Evolutionary conservation across 2,329 filamentous ascomycete species (phyloP), one percentile per base, ranked within the genome.

Genomic region (Trichoderma sp.): DNA sequence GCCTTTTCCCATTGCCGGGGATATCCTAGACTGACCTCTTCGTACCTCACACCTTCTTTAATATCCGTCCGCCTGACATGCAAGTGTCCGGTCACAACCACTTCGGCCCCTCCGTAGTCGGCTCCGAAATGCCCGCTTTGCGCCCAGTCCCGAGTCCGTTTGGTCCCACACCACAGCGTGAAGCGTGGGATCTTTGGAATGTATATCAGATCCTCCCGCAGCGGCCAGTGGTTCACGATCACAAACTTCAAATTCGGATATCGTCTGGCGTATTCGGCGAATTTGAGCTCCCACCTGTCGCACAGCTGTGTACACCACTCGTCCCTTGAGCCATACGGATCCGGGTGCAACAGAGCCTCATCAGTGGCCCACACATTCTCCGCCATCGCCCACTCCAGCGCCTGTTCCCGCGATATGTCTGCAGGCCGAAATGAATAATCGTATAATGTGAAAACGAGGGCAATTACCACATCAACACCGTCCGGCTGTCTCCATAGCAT

Each of bases 121-220:
- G 34, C 59, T 7, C 59, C 59, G 14, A 62, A 62, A 45, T 50
- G 48, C 7, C 59, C 59, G 28, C n/a, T 14, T 19, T 52, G n/a
- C 21, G 24, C 19, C 59, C 59, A 62, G 24, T 62, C 48, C 10
- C 21, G 48, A 5, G 59, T 62, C 41, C 59, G 54, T 28, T 62
- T 62, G 4, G 59, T 62, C 24, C 59, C 59, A 24, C 59, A 62
- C 59, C 59, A 62, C 26, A 62, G 39, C 34, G 59, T 54, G 15
- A 62, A 62, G n/a, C 59, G 59, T n/a, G 59, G 59, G 9, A 62
- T 51, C n/a, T 45, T 62, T 34, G 59, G 59, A 14, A 62, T 62
- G 9, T 19, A 45, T 24, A 62, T 21, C 21, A 62, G 45, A 15
- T 62, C 59, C 21, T 62, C 59, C 34, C 59, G 48, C 34, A 62